Evolutionary conservation across 2,329 filamentous ascomycete genomes (phyloP), one percentile per base, ranked within the genome.

Genomic region (Ophiocordyceps camponoti-saundersi): DNA sequence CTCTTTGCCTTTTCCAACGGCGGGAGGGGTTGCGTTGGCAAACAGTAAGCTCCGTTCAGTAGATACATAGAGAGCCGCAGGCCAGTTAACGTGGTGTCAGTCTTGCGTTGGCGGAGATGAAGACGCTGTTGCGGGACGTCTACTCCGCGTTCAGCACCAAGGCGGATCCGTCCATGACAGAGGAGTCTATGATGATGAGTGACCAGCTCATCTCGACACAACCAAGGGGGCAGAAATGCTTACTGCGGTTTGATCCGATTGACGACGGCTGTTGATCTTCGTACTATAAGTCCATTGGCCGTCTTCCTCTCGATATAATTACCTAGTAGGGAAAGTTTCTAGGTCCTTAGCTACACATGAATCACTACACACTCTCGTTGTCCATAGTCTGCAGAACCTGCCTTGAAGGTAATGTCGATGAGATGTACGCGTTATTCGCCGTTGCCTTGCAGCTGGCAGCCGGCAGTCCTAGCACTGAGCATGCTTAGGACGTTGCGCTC

Each of bases 191-290:
- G 80, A 65, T 66, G 32, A 76, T 82, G 67, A 71, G 75, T 21
- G 79, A 84, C 55, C 79, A 82, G 56, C 66, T 83, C 30, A 82
- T 84, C 47, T 81, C 80, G 10, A 73, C 78, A 16, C 67, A 80
- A 44, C 80, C 80, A 0, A 58, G 69, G 41, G 77, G 72, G 6
- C 72, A 80, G 57, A 71, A 60, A 46, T 84, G 80, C 52, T 61
- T 76, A 47, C 56, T 84, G 44, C 65, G 59, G 44, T 73, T 79
- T 49, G 53, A 65, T 15, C 63, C 67, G 22, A 48, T 61, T 15
- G 51, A 49, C 10, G 49, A 49, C 20, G 49, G 26, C 26, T 29
- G 26, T 29, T 29, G 26, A 29, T 29, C 11, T 29, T 29, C n/a
- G 26, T 29, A 11, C 11, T 11, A 26, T 5, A 8, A 26, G 23